Percentiles rank a stretch among this genome's conserved stretches.
These are phyloP conservation scores for Ichthyophthirius multifiliis DNA, from an alignment of 169 alveolate species.

Conservation along the genomic window DNA sequence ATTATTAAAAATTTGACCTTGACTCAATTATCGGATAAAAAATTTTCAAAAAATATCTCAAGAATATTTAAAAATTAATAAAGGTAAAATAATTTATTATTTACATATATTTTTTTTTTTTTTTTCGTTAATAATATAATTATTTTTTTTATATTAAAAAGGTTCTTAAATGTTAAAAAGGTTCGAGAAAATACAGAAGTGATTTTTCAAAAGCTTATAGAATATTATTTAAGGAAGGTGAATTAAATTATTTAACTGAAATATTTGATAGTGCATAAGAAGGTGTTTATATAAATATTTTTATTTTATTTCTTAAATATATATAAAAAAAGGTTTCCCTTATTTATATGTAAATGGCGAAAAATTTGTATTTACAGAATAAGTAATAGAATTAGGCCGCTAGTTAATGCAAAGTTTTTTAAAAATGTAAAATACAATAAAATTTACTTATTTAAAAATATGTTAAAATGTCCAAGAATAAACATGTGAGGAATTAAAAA, in stretches of 20 bases:
- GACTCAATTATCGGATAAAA: conserved; percentile 71
- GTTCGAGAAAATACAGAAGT: conserved; percentile 58
- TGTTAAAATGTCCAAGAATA: conserved; percentile 28
- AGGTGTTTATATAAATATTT: conserved; percentile 24
- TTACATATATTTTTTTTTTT: neutral
- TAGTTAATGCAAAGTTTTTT: conserved; percentile 57
- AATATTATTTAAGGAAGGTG: conserved; percentile 70
- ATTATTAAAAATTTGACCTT: conserved; percentile 65
- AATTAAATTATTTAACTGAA: conserved; percentile 73
- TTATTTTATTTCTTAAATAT: neutral
- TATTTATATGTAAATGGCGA: conserved; percentile 79
- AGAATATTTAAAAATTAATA: conserved; percentile 54
- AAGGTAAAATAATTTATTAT: conserved; percentile 32
- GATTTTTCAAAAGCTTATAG: conserved; percentile 71
- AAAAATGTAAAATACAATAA: conserved; percentile 52
- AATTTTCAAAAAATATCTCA: conserved; percentile 60
- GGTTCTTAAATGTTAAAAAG: conserved; percentile 43
- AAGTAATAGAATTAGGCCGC: conserved; percentile 75
- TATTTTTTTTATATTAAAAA: neutral
- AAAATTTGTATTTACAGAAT: conserved; percentile 74
- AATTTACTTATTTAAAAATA: conserved; percentile 43
- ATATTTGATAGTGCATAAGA: conserved; percentile 81
- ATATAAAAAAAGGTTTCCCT: conserved; percentile 49
- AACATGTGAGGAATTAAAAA: conserved; percentile 41
- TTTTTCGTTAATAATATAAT: neutral